phyloP scores from a whole-genome alignment of 345 rosid species.

The Populus ilicifolia region DNA sequence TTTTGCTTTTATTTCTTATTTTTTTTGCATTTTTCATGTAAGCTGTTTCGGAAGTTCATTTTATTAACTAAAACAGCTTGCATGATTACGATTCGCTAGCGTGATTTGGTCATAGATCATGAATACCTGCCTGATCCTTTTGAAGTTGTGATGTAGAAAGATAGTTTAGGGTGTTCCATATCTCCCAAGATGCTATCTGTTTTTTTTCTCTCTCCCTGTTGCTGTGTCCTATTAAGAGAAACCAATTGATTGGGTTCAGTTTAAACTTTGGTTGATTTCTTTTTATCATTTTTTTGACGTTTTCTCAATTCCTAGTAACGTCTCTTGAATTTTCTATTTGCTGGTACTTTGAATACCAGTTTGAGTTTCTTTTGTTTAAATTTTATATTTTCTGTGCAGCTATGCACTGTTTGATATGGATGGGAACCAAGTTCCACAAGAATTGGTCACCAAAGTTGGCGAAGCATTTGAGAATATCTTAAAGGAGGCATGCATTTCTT shows the following conservation, averaged over 20 bases:
- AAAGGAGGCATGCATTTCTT: slow-evolving; percentile 55
- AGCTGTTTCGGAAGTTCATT: background rate
- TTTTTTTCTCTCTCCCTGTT: background rate
- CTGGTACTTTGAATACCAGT: background rate
- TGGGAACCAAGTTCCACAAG: slow-evolving; percentile 81
- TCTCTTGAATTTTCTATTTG: background rate
- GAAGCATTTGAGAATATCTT: slow-evolving; percentile 68
- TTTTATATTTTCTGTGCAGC: slow-evolving; percentile 28
- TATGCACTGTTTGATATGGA: slow-evolving; percentile 81
- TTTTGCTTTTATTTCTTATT: background rate
- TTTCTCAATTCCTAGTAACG: background rate
- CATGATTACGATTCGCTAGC: background rate
- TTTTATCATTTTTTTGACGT: background rate
- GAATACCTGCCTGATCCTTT: background rate
- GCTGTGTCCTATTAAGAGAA: background rate
- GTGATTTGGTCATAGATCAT: background rate
- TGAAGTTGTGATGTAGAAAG: background rate
- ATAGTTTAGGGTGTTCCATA: background rate
- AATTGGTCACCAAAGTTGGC: slow-evolving; percentile 69
- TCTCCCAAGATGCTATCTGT: background rate
- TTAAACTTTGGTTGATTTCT: background rate
- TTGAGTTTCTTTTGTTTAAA: background rate
- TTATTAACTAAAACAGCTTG: background rate
- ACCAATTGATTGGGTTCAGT: background rate
- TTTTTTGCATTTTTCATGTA: background rate